These are phyloP conservation scores for Chaetomium cochliodes DNA, from an alignment of 495 filamentous ascomycete species.

Conservation along the genomic window DNA sequence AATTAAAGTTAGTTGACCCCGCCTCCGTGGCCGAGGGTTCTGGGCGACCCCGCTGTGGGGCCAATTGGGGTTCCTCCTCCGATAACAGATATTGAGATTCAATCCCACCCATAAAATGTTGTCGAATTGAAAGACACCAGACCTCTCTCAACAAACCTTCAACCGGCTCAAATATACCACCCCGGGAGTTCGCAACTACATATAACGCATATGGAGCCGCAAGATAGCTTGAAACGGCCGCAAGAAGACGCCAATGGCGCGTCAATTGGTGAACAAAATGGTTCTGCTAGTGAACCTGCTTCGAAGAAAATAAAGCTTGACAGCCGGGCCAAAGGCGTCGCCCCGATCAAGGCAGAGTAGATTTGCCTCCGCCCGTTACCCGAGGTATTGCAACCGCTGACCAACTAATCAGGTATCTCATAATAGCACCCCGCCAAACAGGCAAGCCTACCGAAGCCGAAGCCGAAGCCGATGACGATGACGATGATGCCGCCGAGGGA, in stretches of 20 bases:
- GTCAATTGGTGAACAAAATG: neutral
- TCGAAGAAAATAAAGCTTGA: slow-evolving; percentile 62
- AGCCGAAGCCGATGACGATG: slow-evolving; percentile 33
- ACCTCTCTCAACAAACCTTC: neutral
- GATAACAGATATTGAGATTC: neutral
- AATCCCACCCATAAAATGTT: neutral
- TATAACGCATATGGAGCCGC: slow-evolving; percentile 24
- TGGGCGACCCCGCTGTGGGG: slow-evolving; percentile 24
- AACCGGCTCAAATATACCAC: neutral
- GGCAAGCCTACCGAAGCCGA: slow-evolving; percentile 23
- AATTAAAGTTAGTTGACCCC: neutral
- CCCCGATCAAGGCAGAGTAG: slow-evolving; percentile 82
- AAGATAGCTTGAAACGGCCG: slow-evolving; percentile 26
- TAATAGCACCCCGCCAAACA: slow-evolving; percentile 39
- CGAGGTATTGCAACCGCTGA: slow-evolving; percentile 21
- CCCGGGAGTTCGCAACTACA: neutral
- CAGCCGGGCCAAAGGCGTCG: slow-evolving; percentile 62
- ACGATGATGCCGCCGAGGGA: slow-evolving; percentile 73
- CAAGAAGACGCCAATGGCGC: slow-evolving; percentile 21
- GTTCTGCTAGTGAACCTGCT: slow-evolving; percentile 43
- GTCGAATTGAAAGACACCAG: neutral
- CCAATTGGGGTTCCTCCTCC: neutral
- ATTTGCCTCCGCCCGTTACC: slow-evolving; percentile 27
- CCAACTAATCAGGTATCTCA: slow-evolving; percentile 53
- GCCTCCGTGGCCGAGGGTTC: neutral